Percentiles rank a stretch among this genome's conserved stretches.
phyloP scores from a whole-genome alignment of 2,329 filamentous ascomycete genomes.

The Apiospora rasikravindrae region DNA sequence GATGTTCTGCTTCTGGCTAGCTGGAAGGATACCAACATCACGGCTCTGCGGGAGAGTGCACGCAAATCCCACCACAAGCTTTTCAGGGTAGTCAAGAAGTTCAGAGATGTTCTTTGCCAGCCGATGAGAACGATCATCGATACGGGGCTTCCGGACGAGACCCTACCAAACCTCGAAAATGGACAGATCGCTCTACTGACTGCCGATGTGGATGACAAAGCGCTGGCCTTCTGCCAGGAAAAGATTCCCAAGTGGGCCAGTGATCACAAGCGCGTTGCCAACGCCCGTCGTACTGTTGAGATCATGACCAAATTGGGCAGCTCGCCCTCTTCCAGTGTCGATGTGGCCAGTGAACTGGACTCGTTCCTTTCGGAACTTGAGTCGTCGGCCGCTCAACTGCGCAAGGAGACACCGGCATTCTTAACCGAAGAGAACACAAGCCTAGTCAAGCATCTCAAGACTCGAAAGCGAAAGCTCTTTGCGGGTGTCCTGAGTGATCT shows the following conservation, averaged over 20 bases:
- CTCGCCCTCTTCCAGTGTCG: constrained; percentile 55
- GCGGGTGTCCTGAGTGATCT: constrained; percentile 85
- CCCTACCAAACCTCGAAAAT: constrained; percentile 24
- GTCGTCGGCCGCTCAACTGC: constrained; percentile 72
- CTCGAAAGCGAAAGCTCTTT: constrained; percentile 86
- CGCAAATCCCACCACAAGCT: constrained; percentile 89
- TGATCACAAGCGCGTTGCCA: constrained; percentile 70
- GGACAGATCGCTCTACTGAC: constrained; percentile 27
- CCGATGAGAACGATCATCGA: constrained; percentile 71
- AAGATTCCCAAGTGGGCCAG: constrained; percentile 46
- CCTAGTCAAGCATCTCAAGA: constrained; percentile 85
- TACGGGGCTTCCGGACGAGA: constrained; percentile 62
- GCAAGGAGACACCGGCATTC: constrained; percentile 80
- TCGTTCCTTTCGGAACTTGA: constrained; percentile 73
- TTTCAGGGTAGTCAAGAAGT: constrained; percentile 90
- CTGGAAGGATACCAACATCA: constrained; percentile 98
- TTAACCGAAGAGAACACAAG: constrained; percentile 88
- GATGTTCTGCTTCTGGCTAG: constrained; percentile 92
- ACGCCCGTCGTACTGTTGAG: constrained; percentile 70
- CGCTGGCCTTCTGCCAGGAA: constrained; percentile 40
- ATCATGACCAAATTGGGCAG: constrained; percentile 73
- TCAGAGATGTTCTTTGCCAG: constrained; percentile 77
- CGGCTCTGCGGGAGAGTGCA: constrained; percentile 85
- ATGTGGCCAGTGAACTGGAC: constrained; percentile 65
- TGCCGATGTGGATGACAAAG: constrained; percentile 38